Conservation (phyloP, 148 eudicot species). For the Chenopodium berlandieri region DNA sequence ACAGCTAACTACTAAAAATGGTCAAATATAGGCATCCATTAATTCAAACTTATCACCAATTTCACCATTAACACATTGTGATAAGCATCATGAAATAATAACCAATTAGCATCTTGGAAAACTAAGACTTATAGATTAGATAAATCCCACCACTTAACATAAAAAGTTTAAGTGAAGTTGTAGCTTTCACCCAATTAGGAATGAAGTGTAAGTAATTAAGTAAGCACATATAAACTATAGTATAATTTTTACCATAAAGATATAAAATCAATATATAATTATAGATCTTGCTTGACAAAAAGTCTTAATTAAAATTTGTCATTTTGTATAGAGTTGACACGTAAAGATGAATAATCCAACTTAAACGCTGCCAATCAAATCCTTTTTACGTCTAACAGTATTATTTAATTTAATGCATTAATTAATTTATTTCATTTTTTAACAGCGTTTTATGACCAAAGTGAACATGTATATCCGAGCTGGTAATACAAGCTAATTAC, state of each 20-base stretch:
- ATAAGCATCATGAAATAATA: background rate
- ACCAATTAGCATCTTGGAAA: background rate
- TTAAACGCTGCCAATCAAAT: background rate
- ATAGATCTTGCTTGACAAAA: background rate
- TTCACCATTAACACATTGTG: background rate
- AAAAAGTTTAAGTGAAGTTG: background rate
- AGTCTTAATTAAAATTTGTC: background rate
- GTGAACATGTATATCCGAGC: background rate
- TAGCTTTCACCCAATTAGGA: background rate
- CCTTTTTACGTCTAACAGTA: slow-evolving; percentile 6
- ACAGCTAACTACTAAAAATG: background rate
- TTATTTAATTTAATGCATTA: background rate
- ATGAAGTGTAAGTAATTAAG: background rate
- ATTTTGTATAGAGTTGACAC: slow-evolving; percentile 1
- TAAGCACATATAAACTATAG: background rate
- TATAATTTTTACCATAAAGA: background rate
- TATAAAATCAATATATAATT: too few relatives aligned
- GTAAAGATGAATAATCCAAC: slow-evolving; percentile 5
- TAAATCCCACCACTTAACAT: background rate
- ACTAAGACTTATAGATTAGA: background rate
- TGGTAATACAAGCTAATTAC: background rate
- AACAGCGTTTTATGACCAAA: background rate
- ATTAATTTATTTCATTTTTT: too few relatives aligned
- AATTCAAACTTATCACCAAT: background rate
- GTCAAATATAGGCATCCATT: background rate